Evolutionary conservation across 2,329 filamentous ascomycete species (phyloP), one percentile per base, ranked within the genome.

Genomic region (Apiospora malaysiana): DNA sequence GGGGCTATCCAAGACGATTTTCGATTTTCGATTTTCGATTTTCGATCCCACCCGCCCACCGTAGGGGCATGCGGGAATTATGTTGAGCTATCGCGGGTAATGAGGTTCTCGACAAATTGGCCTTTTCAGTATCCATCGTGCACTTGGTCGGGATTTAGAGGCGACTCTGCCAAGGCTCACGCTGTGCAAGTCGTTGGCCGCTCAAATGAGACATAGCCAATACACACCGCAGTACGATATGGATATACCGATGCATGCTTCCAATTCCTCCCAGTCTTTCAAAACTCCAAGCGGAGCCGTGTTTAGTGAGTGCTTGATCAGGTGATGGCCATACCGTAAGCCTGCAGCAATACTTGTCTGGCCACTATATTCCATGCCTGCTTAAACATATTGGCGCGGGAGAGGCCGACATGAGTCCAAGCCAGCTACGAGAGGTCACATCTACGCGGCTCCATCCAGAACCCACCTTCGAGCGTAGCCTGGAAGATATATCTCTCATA

Each of bases 401-500:
- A 37, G 25, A 18, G 25, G 8, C 27, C 25, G 49, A 27, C 23
- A 27, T 23, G 23, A 27, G 23, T 16, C 23, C 49, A 51, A 51
- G 23, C 49, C 49, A 51, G 23, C 32, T 51, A 9, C 49, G 25
- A 10, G 23, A 23, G 25, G 49, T 18, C 23, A 25, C 27, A 9
- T 56, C 25, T 56, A 7, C 49, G 51, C 25, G 27, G 27, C 51
- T 59, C 51, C 51, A 59, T 59, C 32, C 32, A 32, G 32, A 40
- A 21, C 56, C 18, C 32, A 63, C 32, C 56, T 40, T 63, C 18
- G 37, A 63, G 18, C 56, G 23, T n/a, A 40, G 56, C 56, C 56
- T 59, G 27, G 16, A 59, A 59, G 16, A 59, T 40, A 59, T 40
- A 21, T 40, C 56, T n/a, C 27, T 63, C 56, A 63, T 63, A 63